Base-by-base conservation (phyloP, 1,284 basidiomycete species). In the Sphagnurus paluster region DNA sequence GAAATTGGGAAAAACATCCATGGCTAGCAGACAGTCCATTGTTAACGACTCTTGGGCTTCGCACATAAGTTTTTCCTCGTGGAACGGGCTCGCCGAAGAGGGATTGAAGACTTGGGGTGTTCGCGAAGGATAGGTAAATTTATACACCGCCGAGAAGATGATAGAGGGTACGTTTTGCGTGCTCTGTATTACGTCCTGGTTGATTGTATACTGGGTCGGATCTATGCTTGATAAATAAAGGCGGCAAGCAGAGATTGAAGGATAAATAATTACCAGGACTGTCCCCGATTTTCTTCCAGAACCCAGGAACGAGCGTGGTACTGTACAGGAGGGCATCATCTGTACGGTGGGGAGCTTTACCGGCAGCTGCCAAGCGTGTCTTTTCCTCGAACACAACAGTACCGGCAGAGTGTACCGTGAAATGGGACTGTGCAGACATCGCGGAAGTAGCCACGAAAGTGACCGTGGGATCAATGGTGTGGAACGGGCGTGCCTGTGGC, bases 391-490 rank as follows among this genome's bases (percentile, higher is more conserved):
- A 77, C 28, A 81, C 66, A 34, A 74, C 58, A 11, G 64, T 65
- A 7, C 72, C 75, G 41, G 73, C 70, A n/a, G 69, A 59, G 51
- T 74, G 72, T 3, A 87, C 78, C 1, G 70, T 71, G 63, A 79
- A 86, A 21, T 67, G 66, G 0, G 80, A 82, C 24, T 71, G 69
- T 17, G 81, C 78, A 11, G 62, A 59, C 14, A 79, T 65, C 2
- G 65, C 56, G 5, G 69, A 63, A 1, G 61, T 67, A 1, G 79
- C 74, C 21, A 75, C 59, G 56, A 86, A 79, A 10, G 83, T 79
- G 20, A 87, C 71, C 4, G 78, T 80, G 0, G 82, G 80, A 56
- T 87, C 79, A 54, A 87, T 83, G 39, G 70, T 63, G 11, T 65
- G 64, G 41, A 87, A 68, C 13, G 71, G 72, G 19, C 84, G 79